These are phyloP conservation scores for Sporothrix euskadiensis DNA, from an alignment of 2,329 filamentous ascomycete species.

Conservation along the genomic window DNA sequence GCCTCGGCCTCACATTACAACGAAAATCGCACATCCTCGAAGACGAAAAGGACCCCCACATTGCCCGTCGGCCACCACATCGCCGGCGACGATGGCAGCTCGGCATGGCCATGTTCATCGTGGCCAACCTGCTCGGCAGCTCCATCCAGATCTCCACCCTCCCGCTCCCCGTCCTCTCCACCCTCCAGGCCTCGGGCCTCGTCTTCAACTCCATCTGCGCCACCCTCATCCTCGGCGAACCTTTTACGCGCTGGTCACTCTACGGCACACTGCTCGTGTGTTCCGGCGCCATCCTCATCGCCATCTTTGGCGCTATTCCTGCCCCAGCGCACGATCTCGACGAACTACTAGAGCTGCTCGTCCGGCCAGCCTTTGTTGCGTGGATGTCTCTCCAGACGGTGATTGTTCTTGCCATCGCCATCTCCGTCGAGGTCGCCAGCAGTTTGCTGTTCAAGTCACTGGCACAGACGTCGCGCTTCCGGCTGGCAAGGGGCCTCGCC, in stretches of 20 bases:
- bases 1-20: conserved; percentile 90
- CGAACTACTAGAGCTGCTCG: conserved; percentile 76
- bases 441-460: conserved; percentile 40
- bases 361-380: conserved; percentile 71
- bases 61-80: conserved; percentile 82
- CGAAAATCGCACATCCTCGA: conserved; percentile 98
- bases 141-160: conserved; percentile 97
- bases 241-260: conserved; percentile 91
- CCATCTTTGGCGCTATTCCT: conserved; percentile 88
- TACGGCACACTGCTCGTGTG: conserved; percentile 87
- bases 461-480: conserved; percentile 65
- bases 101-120: conserved; percentile 95
- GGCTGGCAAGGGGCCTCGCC: conserved; percentile 68
- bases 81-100: conserved; percentile 91
- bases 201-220: conserved; percentile 99
- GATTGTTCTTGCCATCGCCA: conserved; percentile 68
- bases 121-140: conserved; percentile 91
- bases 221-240: conserved; percentile 85
- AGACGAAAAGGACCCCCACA: conserved; percentile 82
- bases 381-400: conserved; percentile 86
- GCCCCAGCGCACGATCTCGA: conserved; percentile 86
- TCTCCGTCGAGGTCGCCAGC: conserved; percentile 60
- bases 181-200: conserved; percentile 89
- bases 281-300: conserved; percentile 84
- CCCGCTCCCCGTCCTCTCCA: conserved; percentile 89